Evolutionary conservation across 2,329 filamentous ascomycete genomes (phyloP), one percentile per base, ranked within the genome.

Genomic region (Drechslera avenae): DNA sequence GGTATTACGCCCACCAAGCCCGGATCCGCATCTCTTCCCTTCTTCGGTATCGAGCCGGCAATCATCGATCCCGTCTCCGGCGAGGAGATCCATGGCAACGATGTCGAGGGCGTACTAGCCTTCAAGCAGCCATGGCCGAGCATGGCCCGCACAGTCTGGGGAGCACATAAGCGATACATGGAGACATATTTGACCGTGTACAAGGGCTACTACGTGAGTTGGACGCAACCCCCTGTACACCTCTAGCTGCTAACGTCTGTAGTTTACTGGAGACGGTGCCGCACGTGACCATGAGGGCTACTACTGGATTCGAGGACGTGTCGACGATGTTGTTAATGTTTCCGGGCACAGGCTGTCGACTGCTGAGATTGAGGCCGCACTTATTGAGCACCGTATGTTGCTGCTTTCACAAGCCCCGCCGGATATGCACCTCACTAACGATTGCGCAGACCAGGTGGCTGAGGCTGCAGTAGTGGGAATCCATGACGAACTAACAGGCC

Each of bases 51-150:
- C 67, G 94, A 99, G 76, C 92, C 94, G 47, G 91, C 90, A 49
- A 97, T 99, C 72, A 93, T 99, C 74, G 94, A 99, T 75, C 94
- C 94, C 9, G 89, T 97, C 39, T 93, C 91, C 6, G 94, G 94
- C 54, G 87, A 94, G 67, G 94, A 97, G 79, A 88, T 97, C 59
- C 82, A 88, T 67, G 94, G 94, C 53, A 97, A 97, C 74, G 91
- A 97, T 74, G 93, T 97, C 51, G 94, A 99, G 79, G 94, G 94
- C 74, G 93, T 97, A 23, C 80, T 99, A 53, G 91, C 90, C 42
- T 96, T 99, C 81, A 97, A 96, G 84, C 90, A 97, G 78, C 81
- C 94, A 49, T 99, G 94, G 94, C 94, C 94, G 18, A 96, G 91
- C 75, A 97, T 99, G 92, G 91, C 93, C 44, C 89, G 94, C 61